phyloP scores from a whole-genome alignment of 768 basidiomycete species.

The Leccinum sublutescens region DNA sequence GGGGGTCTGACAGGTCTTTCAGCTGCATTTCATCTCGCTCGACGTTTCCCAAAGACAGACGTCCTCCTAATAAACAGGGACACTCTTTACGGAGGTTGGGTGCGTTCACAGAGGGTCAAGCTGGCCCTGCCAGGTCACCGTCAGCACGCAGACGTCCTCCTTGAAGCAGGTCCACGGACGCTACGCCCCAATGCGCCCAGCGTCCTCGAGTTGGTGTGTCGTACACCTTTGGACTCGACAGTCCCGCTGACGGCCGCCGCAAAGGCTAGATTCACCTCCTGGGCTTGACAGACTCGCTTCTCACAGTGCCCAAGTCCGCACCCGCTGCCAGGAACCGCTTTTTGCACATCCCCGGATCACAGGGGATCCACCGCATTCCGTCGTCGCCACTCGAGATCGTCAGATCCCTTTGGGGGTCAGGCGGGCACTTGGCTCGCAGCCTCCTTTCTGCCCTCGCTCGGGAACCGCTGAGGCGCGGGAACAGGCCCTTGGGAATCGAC shows the following conservation, averaged over 20 bases:
- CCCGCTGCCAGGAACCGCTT: conserved; percentile 79
- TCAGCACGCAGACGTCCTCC: conserved; percentile 44
- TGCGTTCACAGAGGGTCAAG: conserved; percentile 55
- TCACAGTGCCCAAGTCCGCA: conserved; percentile 65
- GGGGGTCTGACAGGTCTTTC: conserved; percentile 83
- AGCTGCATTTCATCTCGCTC: conserved; percentile 73
- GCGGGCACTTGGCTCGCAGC: conserved; percentile 37
- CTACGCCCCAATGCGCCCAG: conserved; percentile 73
- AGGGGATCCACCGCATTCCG: conserved; percentile 55
- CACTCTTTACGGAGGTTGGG: conserved; percentile 81
- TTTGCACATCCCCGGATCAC: conserved; percentile 52
- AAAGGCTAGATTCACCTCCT: conserved; percentile 72
- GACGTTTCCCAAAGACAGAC: conserved; percentile 54
- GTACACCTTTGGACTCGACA: conserved; percentile 4
- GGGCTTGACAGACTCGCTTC: conserved; percentile 52
- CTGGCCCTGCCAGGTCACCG: conserved; percentile 31
- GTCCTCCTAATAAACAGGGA: conserved; percentile 73
- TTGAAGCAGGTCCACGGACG: conserved; percentile 89
- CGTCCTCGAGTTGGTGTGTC: conserved; percentile 72
- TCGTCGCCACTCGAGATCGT: conserved; percentile 37
- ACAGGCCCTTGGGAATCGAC: conserved; percentile 36
- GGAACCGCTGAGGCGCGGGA: conserved; percentile 56
- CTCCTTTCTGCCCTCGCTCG: conserved; percentile 54
- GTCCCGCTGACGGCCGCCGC: conserved; percentile 12
- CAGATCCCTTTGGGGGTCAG: conserved; percentile 33